Evolutionary conservation across 176 grass and related monocot species (phyloP).

Genomic region (Triticum monococcum): DNA sequence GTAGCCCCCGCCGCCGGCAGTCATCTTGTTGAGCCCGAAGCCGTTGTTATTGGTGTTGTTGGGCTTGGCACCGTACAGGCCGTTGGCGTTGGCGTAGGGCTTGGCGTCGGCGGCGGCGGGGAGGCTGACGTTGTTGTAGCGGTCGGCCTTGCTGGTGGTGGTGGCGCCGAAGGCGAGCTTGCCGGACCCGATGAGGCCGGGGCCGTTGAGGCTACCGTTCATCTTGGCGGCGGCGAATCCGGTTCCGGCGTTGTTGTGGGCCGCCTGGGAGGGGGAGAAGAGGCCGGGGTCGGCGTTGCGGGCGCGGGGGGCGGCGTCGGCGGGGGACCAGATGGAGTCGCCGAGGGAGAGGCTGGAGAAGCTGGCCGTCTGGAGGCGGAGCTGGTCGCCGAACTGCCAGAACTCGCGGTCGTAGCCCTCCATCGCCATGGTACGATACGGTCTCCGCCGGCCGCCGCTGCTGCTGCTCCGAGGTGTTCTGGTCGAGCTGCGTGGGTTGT

Average conservation of each 20-base stretch:
- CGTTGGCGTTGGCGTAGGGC: not conserved
- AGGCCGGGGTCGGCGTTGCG: constrained; percentile 23
- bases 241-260: not conserved
- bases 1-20: not conserved
- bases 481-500: not conserved
- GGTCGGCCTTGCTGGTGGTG: constrained; percentile 47
- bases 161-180: constrained; percentile 84
- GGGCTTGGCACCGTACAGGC: constrained; percentile 10
- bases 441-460: not conserved
- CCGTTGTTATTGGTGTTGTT: not conserved
- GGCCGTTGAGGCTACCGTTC: not conserved
- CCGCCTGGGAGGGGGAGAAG: not conserved
- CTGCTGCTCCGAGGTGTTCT: not conserved
- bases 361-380: constrained; percentile 69
- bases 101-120: constrained; percentile 5
- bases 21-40: constrained; percentile 30
- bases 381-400: constrained; percentile 98
- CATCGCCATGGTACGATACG: not conserved
- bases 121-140: constrained; percentile 49
- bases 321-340: constrained; percentile 80
- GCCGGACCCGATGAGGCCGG: constrained; percentile 51
- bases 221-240: not conserved
- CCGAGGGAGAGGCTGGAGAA: constrained; percentile 81
- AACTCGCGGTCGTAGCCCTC: constrained; percentile 65
- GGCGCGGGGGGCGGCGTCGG: constrained; percentile 3